Percentiles rank a stretch among this genome's conserved stretches.
Evolutionary conservation across 129 eudicot genomes (phyloP).

Genomic region (Pittosporum tobira): DNA sequence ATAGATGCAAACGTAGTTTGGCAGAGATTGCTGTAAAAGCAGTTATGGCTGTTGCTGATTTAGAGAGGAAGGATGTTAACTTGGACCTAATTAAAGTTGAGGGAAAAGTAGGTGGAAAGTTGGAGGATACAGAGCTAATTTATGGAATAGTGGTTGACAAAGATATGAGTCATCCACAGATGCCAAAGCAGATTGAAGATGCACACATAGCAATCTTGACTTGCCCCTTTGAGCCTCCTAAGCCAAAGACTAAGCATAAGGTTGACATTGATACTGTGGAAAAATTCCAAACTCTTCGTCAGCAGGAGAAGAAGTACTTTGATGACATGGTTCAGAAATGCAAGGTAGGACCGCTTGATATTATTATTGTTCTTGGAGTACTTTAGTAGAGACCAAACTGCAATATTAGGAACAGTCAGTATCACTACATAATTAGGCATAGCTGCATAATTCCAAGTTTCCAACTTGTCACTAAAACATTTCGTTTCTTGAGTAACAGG

Average conservation of each 20-base stretch:
- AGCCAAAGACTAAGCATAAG: constrained; percentile 99
- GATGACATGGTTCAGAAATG: constrained; percentile 97
- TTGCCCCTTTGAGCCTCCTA: constrained; percentile 99
- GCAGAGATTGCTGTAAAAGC: constrained; percentile 98
- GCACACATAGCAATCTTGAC: constrained; percentile 93
- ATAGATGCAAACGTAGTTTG: constrained; percentile 88
- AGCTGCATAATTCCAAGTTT: constrained; percentile 1
- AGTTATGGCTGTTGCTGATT: constrained; percentile 96
- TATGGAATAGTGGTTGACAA: constrained; percentile 92
- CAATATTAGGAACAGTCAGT: not conserved
- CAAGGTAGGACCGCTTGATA: constrained; percentile 46
- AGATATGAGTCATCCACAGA: constrained; percentile 99
- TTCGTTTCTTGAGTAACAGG: constrained; percentile 32
- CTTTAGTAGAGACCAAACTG: no score
- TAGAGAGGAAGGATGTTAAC: constrained; percentile 94
- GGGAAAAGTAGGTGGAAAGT: constrained; percentile 95
- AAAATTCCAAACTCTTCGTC: constrained; percentile 80
- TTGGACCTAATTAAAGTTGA: constrained; percentile 89
- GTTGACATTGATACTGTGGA: constrained; percentile 98
- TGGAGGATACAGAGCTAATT: constrained; percentile 95
- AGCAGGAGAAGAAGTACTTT: constrained; percentile 89
- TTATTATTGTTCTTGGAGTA: not conserved
- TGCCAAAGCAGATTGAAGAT: constrained; percentile 95
- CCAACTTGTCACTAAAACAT: no score
- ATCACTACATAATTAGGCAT: not conserved